These are phyloP conservation scores for Dendrobium chrysotoxum DNA, from an alignment of 106 monocot genomes.

Conservation along the genomic window DNA sequence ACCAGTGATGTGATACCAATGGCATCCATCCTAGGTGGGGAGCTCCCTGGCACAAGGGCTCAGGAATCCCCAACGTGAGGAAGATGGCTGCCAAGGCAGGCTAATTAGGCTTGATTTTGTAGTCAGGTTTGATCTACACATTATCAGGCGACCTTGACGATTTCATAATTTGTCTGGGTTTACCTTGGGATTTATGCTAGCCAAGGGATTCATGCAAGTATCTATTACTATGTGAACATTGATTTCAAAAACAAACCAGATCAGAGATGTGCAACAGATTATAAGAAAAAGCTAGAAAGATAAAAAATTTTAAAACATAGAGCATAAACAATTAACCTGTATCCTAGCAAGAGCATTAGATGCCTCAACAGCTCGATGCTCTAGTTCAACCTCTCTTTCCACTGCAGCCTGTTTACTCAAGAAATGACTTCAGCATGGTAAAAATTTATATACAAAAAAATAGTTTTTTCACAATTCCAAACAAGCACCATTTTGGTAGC, in stretches of 20 bases:
- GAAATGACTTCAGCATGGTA: slow-evolving; percentile 6
- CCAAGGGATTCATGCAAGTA: no score
- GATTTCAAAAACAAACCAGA: background rate
- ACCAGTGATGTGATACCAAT: background rate
- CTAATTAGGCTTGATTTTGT: background rate
- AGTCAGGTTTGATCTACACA: background rate
- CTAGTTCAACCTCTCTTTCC: slow-evolving; percentile 95
- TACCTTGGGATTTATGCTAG: no score
- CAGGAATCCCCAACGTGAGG: background rate
- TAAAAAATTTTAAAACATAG: background rate
- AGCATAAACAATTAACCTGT: slow-evolving; percentile 50
- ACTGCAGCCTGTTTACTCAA: slow-evolving; percentile 69
- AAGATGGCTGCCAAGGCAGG: background rate
- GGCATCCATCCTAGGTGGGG: background rate
- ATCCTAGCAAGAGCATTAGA: slow-evolving; percentile 97
- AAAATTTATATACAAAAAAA: slow-evolving; percentile 4
- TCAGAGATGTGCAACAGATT: background rate
- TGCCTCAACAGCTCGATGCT: slow-evolving; percentile 94
- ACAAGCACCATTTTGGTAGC: slow-evolving; percentile 87
- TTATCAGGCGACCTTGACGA: background rate
- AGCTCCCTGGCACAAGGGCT: background rate
- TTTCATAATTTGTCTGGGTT: no score
- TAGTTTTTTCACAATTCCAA: slow-evolving; percentile 3
- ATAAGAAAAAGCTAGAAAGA: background rate
- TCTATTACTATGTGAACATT: no score